A percentile compares a stretch with the other conserved stretches of the same genome.
Evolutionary conservation across 202 grass and related monocot species (phyloP).

Genomic region (Dendrocalamus latiflorus): DNA sequence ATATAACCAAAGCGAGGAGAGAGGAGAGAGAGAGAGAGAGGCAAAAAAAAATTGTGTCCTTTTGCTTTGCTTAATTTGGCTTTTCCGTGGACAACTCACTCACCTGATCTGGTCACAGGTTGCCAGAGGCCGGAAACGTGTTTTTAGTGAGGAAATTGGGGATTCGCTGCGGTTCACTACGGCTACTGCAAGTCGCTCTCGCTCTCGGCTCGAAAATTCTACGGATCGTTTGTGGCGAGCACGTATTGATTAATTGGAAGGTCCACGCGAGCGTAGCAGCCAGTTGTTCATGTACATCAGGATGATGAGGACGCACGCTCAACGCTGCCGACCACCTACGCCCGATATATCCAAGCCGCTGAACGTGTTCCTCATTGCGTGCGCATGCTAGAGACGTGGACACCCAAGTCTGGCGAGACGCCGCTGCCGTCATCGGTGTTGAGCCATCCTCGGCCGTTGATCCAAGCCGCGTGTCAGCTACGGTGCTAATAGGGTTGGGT

Average conservation of each 20-base stretch:
- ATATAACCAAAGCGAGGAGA: background rate
- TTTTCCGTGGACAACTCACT: background rate
- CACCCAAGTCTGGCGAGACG: too few relatives aligned
- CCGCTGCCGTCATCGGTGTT: too few relatives aligned
- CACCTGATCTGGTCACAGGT: background rate
- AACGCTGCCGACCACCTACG: too few relatives aligned
- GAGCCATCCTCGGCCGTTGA: too few relatives aligned
- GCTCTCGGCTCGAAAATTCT: background rate
- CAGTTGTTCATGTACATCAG: background rate
- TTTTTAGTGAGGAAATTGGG: conserved; percentile 28
- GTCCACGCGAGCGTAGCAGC: background rate
- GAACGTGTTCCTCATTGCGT: too few relatives aligned
- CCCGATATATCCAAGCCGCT: too few relatives aligned
- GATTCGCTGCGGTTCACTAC: background rate
- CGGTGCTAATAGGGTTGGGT: too few relatives aligned
- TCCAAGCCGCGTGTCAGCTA: too few relatives aligned
- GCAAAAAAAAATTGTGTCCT: background rate
- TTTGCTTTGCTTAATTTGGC: background rate
- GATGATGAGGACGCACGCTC: too few relatives aligned
- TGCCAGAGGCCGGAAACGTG: conserved; percentile 17
- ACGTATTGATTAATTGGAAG: background rate
- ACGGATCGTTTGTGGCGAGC: background rate
- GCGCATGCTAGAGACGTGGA: too few relatives aligned
- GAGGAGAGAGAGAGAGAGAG: background rate
- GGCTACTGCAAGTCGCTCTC: background rate